These are phyloP conservation scores for Chlamydomonas sp. DNA, from an alignment of 139 green algal genomes.

Conservation along the genomic window DNA sequence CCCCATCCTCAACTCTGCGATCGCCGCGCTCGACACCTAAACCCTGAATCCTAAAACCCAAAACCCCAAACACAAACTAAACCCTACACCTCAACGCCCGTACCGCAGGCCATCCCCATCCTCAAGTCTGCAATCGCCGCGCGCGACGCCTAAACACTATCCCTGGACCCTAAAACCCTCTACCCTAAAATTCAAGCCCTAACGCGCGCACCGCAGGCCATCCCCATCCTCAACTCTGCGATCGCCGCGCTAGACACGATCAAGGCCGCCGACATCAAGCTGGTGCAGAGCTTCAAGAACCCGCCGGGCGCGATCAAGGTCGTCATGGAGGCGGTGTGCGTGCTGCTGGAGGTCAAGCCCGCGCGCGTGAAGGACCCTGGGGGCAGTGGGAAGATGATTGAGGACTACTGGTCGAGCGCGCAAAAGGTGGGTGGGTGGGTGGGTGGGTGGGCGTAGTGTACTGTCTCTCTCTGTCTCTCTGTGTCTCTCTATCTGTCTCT, in stretches of 20 bases:
- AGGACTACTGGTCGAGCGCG: slow-evolving; percentile 60
- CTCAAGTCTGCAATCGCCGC: slow-evolving; percentile 39
- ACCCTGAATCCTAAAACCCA: too few species aligned
- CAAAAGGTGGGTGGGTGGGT: slow-evolving; percentile 17
- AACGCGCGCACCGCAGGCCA: too few species aligned
- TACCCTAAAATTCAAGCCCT: too few species aligned
- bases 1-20: too few species aligned
- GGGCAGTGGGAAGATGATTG: slow-evolving; percentile 56
- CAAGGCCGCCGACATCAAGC: slow-evolving; percentile 72
- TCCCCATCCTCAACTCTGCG: slow-evolving; percentile 32
- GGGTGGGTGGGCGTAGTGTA: too few species aligned
- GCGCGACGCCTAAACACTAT: slow-evolving; percentile 72
- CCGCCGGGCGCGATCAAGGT: slow-evolving; percentile 68
- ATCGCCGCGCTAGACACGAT: slow-evolving; percentile 69
- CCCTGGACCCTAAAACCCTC: too few species aligned
- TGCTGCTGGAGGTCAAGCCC: slow-evolving; percentile 39
- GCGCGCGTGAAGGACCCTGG: slow-evolving; percentile 52
- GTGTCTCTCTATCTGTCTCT: too few species aligned
- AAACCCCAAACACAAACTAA: too few species aligned
- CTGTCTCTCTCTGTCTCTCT: too few species aligned
- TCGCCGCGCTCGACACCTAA: too few species aligned
- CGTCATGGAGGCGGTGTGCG: slow-evolving; percentile 51
- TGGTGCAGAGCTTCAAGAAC: slow-evolving; percentile 57
- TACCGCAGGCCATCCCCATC: slow-evolving; percentile 47
- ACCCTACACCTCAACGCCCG: too few species aligned